phyloP scores from a whole-genome alignment of 2,329 filamentous ascomycete species.

The Hypocrella siamensis region DNA sequence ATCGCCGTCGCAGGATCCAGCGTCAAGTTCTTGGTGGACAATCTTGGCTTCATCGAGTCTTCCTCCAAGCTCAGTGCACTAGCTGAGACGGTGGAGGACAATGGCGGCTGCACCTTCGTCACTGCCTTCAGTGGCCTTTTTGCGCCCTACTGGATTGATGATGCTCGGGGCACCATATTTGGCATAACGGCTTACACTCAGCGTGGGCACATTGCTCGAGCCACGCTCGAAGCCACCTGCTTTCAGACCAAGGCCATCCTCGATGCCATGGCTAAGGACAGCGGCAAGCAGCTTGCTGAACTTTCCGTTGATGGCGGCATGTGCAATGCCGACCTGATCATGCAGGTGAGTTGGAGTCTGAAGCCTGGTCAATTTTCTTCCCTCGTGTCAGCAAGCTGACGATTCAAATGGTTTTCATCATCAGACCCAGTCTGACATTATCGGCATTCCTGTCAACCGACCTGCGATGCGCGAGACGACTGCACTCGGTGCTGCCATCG shows the following conservation, averaged over 20 bases:
- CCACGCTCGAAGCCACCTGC: constrained; percentile 67
- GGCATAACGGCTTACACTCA: constrained; percentile 66
- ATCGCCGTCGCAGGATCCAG: constrained; percentile 65
- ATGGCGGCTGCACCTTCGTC: constrained; percentile 61
- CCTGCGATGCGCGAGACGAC: constrained; percentile 76
- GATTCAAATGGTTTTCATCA: too few relatives aligned
- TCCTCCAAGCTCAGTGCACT: constrained; percentile 28
- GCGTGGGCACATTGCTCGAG: constrained; percentile 61
- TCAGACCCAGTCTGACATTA: constrained; percentile 63
- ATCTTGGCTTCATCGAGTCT: constrained; percentile 37
- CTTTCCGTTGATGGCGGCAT: constrained; percentile 76
- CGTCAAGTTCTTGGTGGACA: constrained; percentile 51
- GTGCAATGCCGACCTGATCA: constrained; percentile 66
- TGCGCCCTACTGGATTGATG: constrained; percentile 75
- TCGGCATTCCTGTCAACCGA: constrained; percentile 62
- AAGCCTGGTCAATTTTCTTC: not conserved
- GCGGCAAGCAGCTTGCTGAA: constrained; percentile 53
- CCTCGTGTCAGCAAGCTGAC: not conserved
- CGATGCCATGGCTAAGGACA: constrained; percentile 68
- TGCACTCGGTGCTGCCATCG: constrained; percentile 65
- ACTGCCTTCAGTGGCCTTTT: constrained; percentile 72
- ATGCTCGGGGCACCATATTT: constrained; percentile 66
- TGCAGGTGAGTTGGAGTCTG: constrained; percentile 36
- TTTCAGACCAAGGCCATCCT: constrained; percentile 75
- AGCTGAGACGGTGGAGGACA: constrained; percentile 42